Conservation (phyloP, 305 asterid species). For the Salvia sclarea region DNA sequence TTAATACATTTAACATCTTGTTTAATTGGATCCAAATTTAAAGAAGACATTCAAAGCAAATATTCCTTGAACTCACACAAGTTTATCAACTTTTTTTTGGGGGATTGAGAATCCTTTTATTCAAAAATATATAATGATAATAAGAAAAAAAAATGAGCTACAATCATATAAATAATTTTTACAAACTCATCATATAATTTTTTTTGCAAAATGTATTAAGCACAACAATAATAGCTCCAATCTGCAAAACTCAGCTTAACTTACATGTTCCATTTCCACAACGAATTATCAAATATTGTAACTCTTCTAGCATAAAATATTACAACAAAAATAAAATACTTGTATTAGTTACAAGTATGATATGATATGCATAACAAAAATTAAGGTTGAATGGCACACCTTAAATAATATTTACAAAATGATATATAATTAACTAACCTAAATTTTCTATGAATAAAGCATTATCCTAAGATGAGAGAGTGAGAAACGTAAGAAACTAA, state of each 20-base stretch:
- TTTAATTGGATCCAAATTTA: not conserved
- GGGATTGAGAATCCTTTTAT: no score
- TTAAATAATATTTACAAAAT: not conserved
- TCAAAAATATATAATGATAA: not conserved
- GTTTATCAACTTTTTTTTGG: not conserved
- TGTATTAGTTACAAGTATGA: not conserved
- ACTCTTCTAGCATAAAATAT: not conserved
- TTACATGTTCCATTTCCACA: constrained; percentile 4
- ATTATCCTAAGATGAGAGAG: constrained; percentile 2
- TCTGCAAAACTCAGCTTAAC: constrained; percentile 5
- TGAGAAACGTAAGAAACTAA: constrained; percentile 8
- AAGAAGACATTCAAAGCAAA: not conserved
- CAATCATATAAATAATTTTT: not conserved
- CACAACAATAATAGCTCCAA: not conserved
- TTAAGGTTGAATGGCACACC: not conserved
- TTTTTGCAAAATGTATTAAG: not conserved
- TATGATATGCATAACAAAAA: not conserved
- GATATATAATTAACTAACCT: constrained; percentile 1
- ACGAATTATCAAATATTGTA: not conserved
- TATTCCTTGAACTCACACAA: not conserved
- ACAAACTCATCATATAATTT: not conserved
- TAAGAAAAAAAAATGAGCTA: not conserved
- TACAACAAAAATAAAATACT: constrained; percentile 9
- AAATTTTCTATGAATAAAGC: constrained; percentile 16
- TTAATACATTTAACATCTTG: constrained; percentile 25